A percentile compares a stretch with the other conserved stretches of the same genome.
Conservation (phyloP, 768 basidiomycete genomes). For the Lentinula raphanica region DNA sequence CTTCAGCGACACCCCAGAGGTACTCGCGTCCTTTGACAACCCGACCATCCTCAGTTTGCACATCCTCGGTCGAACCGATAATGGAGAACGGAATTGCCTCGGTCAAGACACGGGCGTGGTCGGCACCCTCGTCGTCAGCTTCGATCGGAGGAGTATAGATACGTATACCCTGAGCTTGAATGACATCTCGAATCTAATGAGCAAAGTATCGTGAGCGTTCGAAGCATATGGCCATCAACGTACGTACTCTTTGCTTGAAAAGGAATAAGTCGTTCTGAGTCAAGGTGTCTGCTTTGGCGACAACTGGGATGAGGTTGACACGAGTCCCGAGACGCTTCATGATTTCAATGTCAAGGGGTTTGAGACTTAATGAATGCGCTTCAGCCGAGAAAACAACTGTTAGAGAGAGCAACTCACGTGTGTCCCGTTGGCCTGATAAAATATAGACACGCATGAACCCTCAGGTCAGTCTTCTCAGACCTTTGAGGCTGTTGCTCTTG, state of each 20-base stretch:
- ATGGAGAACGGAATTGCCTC: conserved; percentile 98
- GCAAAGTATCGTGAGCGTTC: background rate
- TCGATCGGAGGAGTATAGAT: conserved; percentile 95
- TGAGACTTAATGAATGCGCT: conserved; percentile 53
- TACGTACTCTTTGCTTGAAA: conserved; percentile 88
- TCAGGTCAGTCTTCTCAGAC: conserved; percentile 86
- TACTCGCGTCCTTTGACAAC: conserved; percentile 97
- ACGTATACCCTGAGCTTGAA: conserved; percentile 87
- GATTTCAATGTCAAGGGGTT: conserved; percentile 97
- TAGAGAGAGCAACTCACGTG: conserved; percentile 56
- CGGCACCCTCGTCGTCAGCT: conserved; percentile 77
- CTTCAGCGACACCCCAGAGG: conserved; percentile 99
- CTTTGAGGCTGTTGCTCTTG: conserved; percentile 99
- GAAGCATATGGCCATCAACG: background rate
- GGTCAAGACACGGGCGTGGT: conserved; percentile 82
- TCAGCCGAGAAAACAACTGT: conserved; percentile 6
- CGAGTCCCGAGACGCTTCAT: conserved; percentile 99
- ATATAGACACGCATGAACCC: conserved; percentile 96
- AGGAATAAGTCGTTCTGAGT: conserved; percentile 86
- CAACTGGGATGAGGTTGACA: conserved; percentile 95
- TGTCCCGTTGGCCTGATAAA: conserved; percentile 96
- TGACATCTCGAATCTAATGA: conserved; percentile 77
- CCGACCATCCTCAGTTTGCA: conserved; percentile 85
- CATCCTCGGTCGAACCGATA: conserved; percentile 95
- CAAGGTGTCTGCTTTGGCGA: conserved; percentile 96